Evolutionary conservation across 306 rosid genomes (phyloP).

Genomic region (Oemleria cerasiformis): DNA sequence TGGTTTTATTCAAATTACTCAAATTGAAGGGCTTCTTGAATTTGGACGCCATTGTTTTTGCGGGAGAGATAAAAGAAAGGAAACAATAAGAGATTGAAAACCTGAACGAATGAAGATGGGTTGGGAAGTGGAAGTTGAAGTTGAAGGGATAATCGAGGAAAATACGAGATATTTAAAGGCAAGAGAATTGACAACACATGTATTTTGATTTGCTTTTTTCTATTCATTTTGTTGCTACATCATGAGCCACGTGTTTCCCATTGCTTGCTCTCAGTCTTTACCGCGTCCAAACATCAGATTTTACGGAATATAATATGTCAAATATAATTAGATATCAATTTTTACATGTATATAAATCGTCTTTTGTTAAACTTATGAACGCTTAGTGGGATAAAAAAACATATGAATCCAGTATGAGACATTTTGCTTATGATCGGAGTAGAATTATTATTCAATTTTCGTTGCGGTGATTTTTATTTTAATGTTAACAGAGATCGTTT

Average conservation of each 20-base stretch:
- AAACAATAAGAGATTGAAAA: background rate
- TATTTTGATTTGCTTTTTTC: background rate
- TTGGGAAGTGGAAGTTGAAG: background rate
- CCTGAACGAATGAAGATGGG: background rate
- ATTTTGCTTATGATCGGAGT: no score
- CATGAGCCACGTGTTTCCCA: constrained; percentile 6
- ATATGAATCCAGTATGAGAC: no score
- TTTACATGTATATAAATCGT: no score
- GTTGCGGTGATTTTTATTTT: no score
- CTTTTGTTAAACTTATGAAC: no score
- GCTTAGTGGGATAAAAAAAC: no score
- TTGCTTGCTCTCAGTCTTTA: background rate
- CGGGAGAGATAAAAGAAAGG: background rate
- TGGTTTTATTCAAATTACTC: background rate
- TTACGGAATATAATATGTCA: no score
- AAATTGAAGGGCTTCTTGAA: constrained; percentile 23
- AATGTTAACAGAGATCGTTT: no score
- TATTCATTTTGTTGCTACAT: background rate
- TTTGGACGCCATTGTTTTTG: constrained; percentile 9
- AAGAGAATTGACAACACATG: background rate
- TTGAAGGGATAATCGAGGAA: background rate
- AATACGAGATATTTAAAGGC: background rate
- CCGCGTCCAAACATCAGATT: background rate
- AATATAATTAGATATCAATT: no score
- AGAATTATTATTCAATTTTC: no score